Evolutionary conservation across 2,329 filamentous ascomycete species (phyloP), one percentile per base, ranked within the genome.

Genomic region (Madurella fahalii): DNA sequence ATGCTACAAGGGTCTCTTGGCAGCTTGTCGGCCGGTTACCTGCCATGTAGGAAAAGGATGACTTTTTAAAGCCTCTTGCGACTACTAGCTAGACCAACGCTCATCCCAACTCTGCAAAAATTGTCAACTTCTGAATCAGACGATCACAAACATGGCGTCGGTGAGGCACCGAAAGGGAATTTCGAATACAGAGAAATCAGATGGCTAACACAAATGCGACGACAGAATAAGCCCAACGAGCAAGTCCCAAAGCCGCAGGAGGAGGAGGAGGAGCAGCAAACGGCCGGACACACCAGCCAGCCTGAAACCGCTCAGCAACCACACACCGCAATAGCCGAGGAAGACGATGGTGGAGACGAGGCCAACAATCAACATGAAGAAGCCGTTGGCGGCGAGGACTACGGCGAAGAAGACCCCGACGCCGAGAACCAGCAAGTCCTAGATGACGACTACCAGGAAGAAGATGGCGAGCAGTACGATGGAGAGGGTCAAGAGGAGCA

Each of bases 331-430:
- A 54, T 52, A 15, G 52, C 50, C 34, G 52, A 57, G 11, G 50
- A 54, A 30, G 46, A 43, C 46, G 40, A 56, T 55, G 52, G 16
- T 16, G 40, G 40, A 34, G 8, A 40, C 45, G 40, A 56, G 12
- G 57, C 56, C 9, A 46, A 53, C 13, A 42, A 43, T 12, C 46
- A 56, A 15, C 44, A 57, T 16, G 37, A 56, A 13, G 37, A 62
- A 58, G n/a, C 54, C 9, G 54, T 17, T 5, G 46, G 60, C 7
- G 60, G 63, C 1, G 61, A 65, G 17, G 58, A 65, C n/a, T 56
- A 63, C n/a, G 60, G 63, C 8, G 63, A 64, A 17, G 58, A 65
- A 17, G 63, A 63, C 47, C 63, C 62, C 16, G 60, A 59, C 37
- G 60, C 54, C 25, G 62, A 63, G 40, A 59, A 65, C 47, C 56